Evolutionary conservation across 768 basidiomycete species (phyloP), one percentile per base, ranked within the genome.

Genomic region (Hemileccinum impolitum): DNA sequence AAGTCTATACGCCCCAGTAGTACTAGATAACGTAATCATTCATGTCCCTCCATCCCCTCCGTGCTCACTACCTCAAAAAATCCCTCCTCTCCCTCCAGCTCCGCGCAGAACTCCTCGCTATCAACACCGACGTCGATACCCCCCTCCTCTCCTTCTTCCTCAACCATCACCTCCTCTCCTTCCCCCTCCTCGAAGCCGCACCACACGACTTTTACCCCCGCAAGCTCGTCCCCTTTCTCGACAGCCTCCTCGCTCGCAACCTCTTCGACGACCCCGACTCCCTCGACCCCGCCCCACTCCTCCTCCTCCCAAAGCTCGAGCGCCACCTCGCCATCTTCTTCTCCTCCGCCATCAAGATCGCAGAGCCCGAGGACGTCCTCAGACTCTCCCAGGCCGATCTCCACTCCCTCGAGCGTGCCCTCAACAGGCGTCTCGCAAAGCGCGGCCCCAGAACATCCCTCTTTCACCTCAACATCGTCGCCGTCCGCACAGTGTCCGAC

Each of bases 61-160:
- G 94, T 37, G 93, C 94, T 4, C 96, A 99, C 65, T 99, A 99
- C 70, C 89, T 99, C 66, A 99, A 98, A 76, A 98, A 98, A 69
- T 80, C 90, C 15, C 84, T 99, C 48, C 78, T 97, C 38, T 82
- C 87, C 57, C 84, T 97, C 44, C 85, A 97, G 67, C 84, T 97
- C 59, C 70, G 73, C 58, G 72, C 70, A n/a, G 96, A 99, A 69
- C 78, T 98, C 52, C 75, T 93, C 55, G 79, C 81, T 6, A 71
- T 78, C 3, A 23, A 23, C 6, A 30, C 28, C 8, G 2, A 30
- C 28, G 2, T 2, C 28, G 90, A 95, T 68, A 75, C 97, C 18
- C 95, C 95, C 3, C 86, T 99, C 65, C 72, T 97, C 53, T 79
- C 84, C 19, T 96, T 87, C 69, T 77, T 95, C 57, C 94, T 98